Evolutionary conservation across 2,329 filamentous ascomycete species (phyloP), one percentile per base, ranked within the genome.

Genomic region (Exophiala bonariae): DNA sequence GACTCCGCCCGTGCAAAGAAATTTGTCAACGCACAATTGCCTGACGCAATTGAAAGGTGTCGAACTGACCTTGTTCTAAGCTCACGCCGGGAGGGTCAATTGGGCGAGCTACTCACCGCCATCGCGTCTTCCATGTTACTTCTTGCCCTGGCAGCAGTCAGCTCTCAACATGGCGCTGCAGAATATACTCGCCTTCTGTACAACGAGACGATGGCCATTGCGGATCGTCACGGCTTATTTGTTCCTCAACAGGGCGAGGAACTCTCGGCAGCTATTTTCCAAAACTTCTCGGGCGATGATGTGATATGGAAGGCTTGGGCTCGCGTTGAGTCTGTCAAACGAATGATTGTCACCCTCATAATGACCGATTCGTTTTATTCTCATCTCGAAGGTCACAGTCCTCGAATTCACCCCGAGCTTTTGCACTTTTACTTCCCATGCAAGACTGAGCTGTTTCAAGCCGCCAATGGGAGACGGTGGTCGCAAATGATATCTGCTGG

Each of bases 201-300:
- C 23, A 26, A 26, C 23, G 23, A 26, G 23, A 26, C 23, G 6
- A 26, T 26, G 23, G 6, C 23, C 23, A 39, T 49, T 34, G 41
- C 46, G 7, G 46, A 49, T 28, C 41, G 41, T 9, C 46, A 49
- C 28, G 46, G 46, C 4, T 38, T 49, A 33, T 49, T 49, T 36
- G 26, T 40, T 3, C 39, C 46, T 2, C 41, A 44, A 23, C 39
- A 40, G 9, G 46, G 46, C 3, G 28, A 44, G 28, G 20, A 17
- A 6, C n/a, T 49, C 3, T 19, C 34, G 5, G 22, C 18, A 7
- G 34, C 19, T 2, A 44, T 44, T 28, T 44, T 36, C 30, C 34
- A 39, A 9, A 13, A 8, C 16, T 8, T 30, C 10, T 7, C 32
- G 13, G 32, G 32, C n/a, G 32, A 14, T n/a, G 32, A 34, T 14